These are phyloP conservation scores for Zhuliangozyma blackwelliae DNA, from an alignment of 1,139 yeast genomes.

Conservation along the genomic window DNA sequence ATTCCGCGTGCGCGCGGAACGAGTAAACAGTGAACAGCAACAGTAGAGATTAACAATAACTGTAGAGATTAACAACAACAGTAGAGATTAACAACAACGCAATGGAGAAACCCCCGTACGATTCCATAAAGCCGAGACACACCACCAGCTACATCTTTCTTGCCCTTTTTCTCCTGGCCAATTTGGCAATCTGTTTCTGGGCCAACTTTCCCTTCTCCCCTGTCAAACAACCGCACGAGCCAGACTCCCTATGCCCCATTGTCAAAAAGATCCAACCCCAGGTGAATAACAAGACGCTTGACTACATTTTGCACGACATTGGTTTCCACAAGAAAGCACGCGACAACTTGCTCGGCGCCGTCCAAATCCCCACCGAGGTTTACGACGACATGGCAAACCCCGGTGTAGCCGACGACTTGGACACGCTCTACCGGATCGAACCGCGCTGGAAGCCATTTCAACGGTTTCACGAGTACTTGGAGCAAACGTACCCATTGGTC, in stretches of 20 bases:
- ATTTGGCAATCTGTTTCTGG: no score
- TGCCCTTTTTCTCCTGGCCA: no score
- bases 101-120: no score
- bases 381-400: slow-evolving; percentile 45
- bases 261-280: slow-evolving; percentile 28
- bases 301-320: slow-evolving; percentile 31
- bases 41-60: no score
- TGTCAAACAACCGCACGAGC: no score
- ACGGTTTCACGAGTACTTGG: slow-evolving; percentile 26
- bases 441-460: slow-evolving; percentile 29
- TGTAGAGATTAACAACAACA: no score
- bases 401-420: slow-evolving; percentile 15
- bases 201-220: no score
- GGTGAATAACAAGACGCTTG: slow-evolving; percentile 7
- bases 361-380: slow-evolving; percentile 59
- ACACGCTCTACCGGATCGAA: slow-evolving; percentile 24
- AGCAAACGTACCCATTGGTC: slow-evolving; percentile 27
- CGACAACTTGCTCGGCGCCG: slow-evolving; percentile 47
- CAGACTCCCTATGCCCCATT: slow-evolving; percentile 32
- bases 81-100: no score
- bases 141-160: no score
- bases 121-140: no score
- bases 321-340: slow-evolving; percentile 37
- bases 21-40: no score
- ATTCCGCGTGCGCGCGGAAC: no score